Conservation (phyloP, 306 rosid species). For the Quercus dentata region DNA sequence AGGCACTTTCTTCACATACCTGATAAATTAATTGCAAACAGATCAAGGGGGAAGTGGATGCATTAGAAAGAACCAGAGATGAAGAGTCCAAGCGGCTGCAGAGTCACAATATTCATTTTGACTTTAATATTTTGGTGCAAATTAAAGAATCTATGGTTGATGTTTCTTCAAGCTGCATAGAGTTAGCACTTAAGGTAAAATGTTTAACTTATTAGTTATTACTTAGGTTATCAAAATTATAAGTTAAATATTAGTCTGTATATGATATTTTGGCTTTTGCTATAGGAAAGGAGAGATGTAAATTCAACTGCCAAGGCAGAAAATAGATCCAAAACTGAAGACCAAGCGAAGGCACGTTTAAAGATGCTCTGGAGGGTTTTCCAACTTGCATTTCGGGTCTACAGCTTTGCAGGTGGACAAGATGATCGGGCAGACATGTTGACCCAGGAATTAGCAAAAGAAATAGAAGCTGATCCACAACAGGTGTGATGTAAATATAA, state of each 20-base stretch:
- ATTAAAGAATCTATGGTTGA: conserved; percentile 42
- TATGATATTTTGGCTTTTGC: background rate
- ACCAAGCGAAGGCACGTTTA: background rate
- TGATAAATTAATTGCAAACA: background rate
- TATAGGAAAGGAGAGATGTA: conserved; percentile 24
- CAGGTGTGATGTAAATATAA: background rate
- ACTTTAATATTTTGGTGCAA: conserved; percentile 26
- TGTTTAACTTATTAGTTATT: background rate
- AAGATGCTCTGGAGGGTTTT: conserved; percentile 42
- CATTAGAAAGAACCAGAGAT: conserved; percentile 36
- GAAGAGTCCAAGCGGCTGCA: conserved; percentile 28
- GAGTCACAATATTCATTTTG: conserved; percentile 32
- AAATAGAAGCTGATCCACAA: conserved; percentile 26
- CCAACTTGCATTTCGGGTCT: conserved; percentile 45
- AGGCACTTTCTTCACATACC: background rate
- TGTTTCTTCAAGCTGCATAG: conserved; percentile 47
- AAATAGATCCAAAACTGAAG: conserved; percentile 3
- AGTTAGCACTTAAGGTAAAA: conserved; percentile 35
- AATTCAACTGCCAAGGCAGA: background rate
- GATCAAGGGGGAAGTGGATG: conserved; percentile 26
- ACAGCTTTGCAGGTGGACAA: conserved; percentile 46
- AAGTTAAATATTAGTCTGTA: background rate
- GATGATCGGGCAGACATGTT: conserved; percentile 42
- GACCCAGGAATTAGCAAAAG: conserved; percentile 27
- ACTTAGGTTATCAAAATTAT: background rate